phyloP scores from a whole-genome alignment of 2,329 filamentous ascomycete genomes.

The Zymoseptoria tritici region DNA sequence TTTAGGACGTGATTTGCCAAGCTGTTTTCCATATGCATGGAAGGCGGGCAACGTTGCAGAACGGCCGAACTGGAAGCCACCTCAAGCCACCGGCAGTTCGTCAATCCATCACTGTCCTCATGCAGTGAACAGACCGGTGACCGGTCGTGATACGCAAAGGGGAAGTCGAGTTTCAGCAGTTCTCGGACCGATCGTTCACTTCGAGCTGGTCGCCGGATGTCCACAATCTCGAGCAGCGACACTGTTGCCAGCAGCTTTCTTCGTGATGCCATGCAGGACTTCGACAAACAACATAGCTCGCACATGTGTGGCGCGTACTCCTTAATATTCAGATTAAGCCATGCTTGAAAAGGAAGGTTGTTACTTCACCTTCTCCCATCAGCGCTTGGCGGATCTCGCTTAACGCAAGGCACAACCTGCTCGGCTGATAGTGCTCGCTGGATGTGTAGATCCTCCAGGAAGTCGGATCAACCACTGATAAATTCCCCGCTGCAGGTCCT shows the following conservation, averaged over 20 bases:
- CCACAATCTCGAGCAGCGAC: not conserved
- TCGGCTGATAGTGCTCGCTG: not conserved
- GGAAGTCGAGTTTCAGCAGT: not conserved
- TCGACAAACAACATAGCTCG: not conserved
- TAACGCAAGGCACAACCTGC: not conserved
- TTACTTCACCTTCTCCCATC: not conserved
- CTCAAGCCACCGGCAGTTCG: not conserved
- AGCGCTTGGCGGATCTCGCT: not conserved
- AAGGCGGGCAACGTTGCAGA: not conserved
- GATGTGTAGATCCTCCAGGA: not conserved
- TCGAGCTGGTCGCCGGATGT: not conserved
- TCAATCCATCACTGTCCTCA: not conserved
- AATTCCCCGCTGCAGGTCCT: not conserved
- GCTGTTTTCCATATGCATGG: not conserved
- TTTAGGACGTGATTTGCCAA: not conserved
- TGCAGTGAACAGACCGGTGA: not conserved
- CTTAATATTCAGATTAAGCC: not conserved
- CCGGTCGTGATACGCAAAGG: not conserved
- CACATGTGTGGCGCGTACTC: not conserved
- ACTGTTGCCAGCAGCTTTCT: not conserved
- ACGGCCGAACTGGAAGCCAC: not conserved
- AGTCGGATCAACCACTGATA: not conserved
- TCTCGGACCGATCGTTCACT: not conserved
- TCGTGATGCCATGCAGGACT: not conserved
- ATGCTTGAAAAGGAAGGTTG: not conserved